These are phyloP conservation scores for Botrytis porri DNA, from an alignment of 2,329 filamentous ascomycete species.

Conservation along the genomic window DNA sequence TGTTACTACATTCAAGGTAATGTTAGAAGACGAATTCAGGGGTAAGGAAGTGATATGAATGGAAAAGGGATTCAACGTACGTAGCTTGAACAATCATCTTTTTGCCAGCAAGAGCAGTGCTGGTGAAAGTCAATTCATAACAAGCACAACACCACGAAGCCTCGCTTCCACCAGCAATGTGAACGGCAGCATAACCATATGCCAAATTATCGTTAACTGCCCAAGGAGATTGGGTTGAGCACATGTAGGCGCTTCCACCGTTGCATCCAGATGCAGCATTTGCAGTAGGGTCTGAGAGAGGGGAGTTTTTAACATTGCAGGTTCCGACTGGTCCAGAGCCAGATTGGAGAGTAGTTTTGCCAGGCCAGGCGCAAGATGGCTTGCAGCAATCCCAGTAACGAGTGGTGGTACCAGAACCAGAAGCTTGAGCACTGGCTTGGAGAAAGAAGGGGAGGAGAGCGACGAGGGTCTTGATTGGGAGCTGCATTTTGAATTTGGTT, in stretches of 20 bases:
- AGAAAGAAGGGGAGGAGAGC: constrained; percentile 35
- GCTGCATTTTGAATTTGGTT: constrained; percentile 21
- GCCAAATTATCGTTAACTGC: constrained; percentile 53
- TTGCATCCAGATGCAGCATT: constrained; percentile 49
- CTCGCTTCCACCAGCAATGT: constrained; percentile 54
- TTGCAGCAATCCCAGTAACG: constrained; percentile 70
- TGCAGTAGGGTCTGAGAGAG: constrained; percentile 49
- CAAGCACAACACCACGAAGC: constrained; percentile 63
- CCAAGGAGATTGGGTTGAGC: constrained; percentile 61
- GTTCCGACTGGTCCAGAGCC: constrained; percentile 32
- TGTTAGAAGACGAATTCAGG: neutral
- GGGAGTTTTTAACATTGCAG: constrained; percentile 48
- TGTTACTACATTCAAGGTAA: constrained; percentile 43
- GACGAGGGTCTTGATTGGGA: constrained; percentile 25
- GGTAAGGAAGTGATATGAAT: neutral
- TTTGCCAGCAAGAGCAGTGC: constrained; percentile 53
- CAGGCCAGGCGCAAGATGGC: constrained; percentile 60
- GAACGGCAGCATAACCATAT: constrained; percentile 61
- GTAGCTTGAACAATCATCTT: constrained; percentile 56
- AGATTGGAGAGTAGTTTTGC: constrained; percentile 50
- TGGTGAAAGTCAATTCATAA: constrained; percentile 51
- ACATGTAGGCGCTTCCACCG: constrained; percentile 47
- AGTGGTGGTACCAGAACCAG: constrained; percentile 36
- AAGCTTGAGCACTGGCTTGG: constrained; percentile 26
- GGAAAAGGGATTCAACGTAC: neutral